Percentiles rank a stretch among this genome's conserved stretches.
Conservation (phyloP, 176 grass and related monocot species). For the Aegilops tauschii region DNA sequence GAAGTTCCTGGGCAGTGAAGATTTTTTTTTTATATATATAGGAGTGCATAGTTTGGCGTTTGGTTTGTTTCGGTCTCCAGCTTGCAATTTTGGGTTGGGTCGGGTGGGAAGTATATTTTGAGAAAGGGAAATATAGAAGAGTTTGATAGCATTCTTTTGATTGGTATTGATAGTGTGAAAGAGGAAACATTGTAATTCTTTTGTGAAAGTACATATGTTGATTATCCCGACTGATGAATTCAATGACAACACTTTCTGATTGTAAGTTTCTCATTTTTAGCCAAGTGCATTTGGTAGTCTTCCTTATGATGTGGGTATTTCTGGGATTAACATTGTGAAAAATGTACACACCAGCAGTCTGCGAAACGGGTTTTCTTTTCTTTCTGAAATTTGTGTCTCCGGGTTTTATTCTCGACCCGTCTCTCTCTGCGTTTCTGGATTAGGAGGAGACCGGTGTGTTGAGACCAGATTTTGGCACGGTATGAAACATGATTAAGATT, state of each 20-base stretch:
- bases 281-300: background rate
- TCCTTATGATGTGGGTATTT: background rate
- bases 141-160: slow-evolving; percentile 14
- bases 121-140: slow-evolving; percentile 18
- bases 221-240: background rate
- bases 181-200: slow-evolving; percentile 23
- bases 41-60: slow-evolving; percentile 34
- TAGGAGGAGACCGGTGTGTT: too few relatives aligned
- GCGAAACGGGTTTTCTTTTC: too few relatives aligned
- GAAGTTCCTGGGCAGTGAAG: slow-evolving; percentile 7
- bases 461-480: too few relatives aligned
- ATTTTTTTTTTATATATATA: slow-evolving; percentile 10
- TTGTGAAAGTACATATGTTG: background rate
- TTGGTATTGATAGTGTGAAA: slow-evolving; percentile 23
- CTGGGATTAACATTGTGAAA: background rate
- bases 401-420: too few relatives aligned
- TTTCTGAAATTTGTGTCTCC: too few relatives aligned
- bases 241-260: background rate
- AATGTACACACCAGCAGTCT: background rate
- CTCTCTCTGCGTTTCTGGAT: too few relatives aligned
- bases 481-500: too few relatives aligned
- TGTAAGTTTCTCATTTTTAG: background rate
- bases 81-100: slow-evolving; percentile 19
- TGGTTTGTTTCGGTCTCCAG: background rate
- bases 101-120: background rate